Evolutionary conservation across 1,139 yeast species (phyloP).

Genomic region (Arxiozyma telluris): DNA sequence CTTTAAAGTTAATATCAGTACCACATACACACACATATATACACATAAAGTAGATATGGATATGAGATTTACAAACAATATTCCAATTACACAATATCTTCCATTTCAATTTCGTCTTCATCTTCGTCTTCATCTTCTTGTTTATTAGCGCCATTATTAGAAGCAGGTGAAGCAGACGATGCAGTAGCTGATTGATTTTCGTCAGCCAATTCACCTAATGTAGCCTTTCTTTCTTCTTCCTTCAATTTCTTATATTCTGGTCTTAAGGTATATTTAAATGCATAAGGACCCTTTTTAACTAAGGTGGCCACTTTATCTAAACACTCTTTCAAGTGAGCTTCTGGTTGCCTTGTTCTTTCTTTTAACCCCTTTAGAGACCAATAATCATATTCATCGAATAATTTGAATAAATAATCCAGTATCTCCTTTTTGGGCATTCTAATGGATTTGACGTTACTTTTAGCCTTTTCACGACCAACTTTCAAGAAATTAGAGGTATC

Average conservation of each 20-base stretch:
- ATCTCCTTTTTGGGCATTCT: slow-evolving; percentile 91
- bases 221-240: slow-evolving; percentile 66
- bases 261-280: slow-evolving; percentile 79
- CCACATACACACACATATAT: background rate
- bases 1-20: no score
- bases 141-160: slow-evolving; percentile 7
- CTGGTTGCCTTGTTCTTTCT: slow-evolving; percentile 94
- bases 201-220: slow-evolving; percentile 48
- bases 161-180: slow-evolving; percentile 30
- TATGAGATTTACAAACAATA: no score
- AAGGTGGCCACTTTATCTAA: slow-evolving; percentile 82
- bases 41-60: background rate
- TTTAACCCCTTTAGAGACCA: slow-evolving; percentile 94
- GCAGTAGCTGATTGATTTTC: slow-evolving; percentile 31
- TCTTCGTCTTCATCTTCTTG: slow-evolving; percentile 26
- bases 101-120: slow-evolving; percentile 38
- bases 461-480: slow-evolving; percentile 35
- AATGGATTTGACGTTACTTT: slow-evolving; percentile 60
- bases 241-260: slow-evolving; percentile 80
- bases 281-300: slow-evolving; percentile 93
- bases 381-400: slow-evolving; percentile 91
- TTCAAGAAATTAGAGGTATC: slow-evolving; percentile 61
- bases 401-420: slow-evolving; percentile 74
- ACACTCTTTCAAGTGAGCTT: slow-evolving; percentile 82
- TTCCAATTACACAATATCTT: slow-evolving; percentile 29